Evolutionary conservation across 2,329 filamentous ascomycete species (phyloP).

Genomic region (Clonostachys solani): DNA sequence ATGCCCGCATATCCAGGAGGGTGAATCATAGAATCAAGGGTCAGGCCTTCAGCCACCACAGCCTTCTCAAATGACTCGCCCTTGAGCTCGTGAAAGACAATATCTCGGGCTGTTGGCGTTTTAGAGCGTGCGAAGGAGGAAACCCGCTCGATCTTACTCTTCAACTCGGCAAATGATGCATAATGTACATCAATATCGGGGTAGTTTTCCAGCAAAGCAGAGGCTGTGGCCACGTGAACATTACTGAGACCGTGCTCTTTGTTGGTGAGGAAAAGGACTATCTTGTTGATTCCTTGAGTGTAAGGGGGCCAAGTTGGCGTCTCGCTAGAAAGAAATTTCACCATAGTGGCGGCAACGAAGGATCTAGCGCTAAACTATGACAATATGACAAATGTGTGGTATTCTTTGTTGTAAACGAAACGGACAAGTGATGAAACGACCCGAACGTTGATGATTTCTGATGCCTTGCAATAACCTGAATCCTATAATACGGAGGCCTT

Average conservation of each 20-base stretch:
- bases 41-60: not conserved
- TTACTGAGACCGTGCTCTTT: conserved; percentile 26
- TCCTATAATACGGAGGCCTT: no score
- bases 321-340: no score
- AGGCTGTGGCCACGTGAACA: conserved; percentile 26
- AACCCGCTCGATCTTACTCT: conserved; percentile 5
- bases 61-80: conserved; percentile 6
- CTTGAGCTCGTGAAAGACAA: conserved; percentile 15
- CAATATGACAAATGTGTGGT: no score
- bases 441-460: no score
- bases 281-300: conserved; percentile 15
- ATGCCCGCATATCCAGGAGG: conserved; percentile 11
- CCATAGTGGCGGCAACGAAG: no score
- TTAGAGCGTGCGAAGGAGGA: conserved; percentile 7
- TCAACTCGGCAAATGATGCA: conserved; percentile 19
- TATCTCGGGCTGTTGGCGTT: conserved; percentile 6
- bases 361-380: no score
- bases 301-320: not conserved
- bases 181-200: conserved; percentile 26
- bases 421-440: no score
- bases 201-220: conserved; percentile 22
- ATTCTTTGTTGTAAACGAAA: no score
- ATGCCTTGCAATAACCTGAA: no score
- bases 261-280: conserved; percentile 25
- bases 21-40: not conserved